Percentiles rank a stretch among this genome's conserved stretches.
Evolutionary conservation across 495 filamentous ascomycete genomes (phyloP).

Genomic region (Neurospora tetraspora): DNA sequence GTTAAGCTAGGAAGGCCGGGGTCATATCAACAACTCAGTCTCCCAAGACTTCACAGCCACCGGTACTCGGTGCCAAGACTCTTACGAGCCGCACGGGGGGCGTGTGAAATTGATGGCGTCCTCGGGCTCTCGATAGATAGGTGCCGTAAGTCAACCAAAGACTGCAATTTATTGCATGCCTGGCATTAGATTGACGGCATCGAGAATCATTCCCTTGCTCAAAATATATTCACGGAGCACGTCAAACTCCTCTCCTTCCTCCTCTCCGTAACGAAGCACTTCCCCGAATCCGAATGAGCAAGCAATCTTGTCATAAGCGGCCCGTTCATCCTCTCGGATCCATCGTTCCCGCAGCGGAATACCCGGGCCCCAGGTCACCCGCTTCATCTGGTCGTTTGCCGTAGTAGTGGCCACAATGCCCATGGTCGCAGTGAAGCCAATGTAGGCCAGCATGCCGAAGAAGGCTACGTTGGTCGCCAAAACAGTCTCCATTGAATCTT

Average conservation of each 20-base stretch:
- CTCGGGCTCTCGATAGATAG: not conserved
- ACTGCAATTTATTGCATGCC: conserved; percentile 59
- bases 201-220: conserved; percentile 77
- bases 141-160: not conserved
- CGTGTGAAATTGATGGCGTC: conserved; percentile 16
- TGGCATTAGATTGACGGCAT: conserved; percentile 77
- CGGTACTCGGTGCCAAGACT: conserved; percentile 10
- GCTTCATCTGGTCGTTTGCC: conserved; percentile 86
- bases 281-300: conserved; percentile 85
- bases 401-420: conserved; percentile 79
- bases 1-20: conserved; percentile 16
- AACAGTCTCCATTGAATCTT: conserved; percentile 60
- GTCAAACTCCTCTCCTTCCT: conserved; percentile 85
- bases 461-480: conserved; percentile 71
- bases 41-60: conserved; percentile 12
- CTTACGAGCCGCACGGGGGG: conserved; percentile 3
- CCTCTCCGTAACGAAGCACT: conserved; percentile 67
- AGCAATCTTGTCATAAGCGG: conserved; percentile 78
- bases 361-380: conserved; percentile 78
- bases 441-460: conserved; percentile 69
- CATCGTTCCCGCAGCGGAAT: conserved; percentile 75
- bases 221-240: conserved; percentile 68
- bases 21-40: not conserved
- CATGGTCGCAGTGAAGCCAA: conserved; percentile 64
- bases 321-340: conserved; percentile 85